Evolutionary conservation across 768 basidiomycete genomes (phyloP).

Genomic region (Mycena rebaudengoi): DNA sequence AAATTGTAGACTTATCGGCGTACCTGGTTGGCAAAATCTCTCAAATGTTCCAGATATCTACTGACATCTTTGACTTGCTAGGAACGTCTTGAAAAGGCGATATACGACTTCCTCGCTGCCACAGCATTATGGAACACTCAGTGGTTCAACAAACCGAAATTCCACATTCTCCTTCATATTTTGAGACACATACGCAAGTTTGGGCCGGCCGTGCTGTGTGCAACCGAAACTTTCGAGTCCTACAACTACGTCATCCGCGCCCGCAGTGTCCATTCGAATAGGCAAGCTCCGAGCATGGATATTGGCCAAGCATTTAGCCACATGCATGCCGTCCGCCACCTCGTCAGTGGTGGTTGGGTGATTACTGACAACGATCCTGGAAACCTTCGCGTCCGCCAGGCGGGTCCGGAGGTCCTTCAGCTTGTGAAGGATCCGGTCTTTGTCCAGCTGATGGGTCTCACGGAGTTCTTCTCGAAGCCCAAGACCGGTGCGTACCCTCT

Average conservation of each 20-base stretch:
- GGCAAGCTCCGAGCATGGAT: too few relatives aligned
- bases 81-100: slow-evolving; percentile 31
- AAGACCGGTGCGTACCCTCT: background rate
- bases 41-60: background rate
- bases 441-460: background rate
- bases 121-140: slow-evolving; percentile 38
- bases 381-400: background rate
- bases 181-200: slow-evolving; percentile 45
- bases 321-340: too few relatives aligned
- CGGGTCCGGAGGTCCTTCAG: background rate
- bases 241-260: slow-evolving; percentile 47
- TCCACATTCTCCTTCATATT: slow-evolving; percentile 50
- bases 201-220: slow-evolving; percentile 52
- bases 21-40: background rate
- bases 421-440: background rate
- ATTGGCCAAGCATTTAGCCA: too few relatives aligned
- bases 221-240: slow-evolving; percentile 52
- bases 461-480: background rate
- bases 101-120: slow-evolving; percentile 44
- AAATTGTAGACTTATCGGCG: background rate
- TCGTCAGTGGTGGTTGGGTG: too few relatives aligned
- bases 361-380: too few relatives aligned
- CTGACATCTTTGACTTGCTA: background rate
- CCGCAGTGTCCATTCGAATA: slow-evolving; percentile 43
- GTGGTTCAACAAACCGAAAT: slow-evolving; percentile 55